phyloP scores from a whole-genome alignment of 2,329 filamentous ascomycete species.

The Xylariaceae sp. region DNA sequence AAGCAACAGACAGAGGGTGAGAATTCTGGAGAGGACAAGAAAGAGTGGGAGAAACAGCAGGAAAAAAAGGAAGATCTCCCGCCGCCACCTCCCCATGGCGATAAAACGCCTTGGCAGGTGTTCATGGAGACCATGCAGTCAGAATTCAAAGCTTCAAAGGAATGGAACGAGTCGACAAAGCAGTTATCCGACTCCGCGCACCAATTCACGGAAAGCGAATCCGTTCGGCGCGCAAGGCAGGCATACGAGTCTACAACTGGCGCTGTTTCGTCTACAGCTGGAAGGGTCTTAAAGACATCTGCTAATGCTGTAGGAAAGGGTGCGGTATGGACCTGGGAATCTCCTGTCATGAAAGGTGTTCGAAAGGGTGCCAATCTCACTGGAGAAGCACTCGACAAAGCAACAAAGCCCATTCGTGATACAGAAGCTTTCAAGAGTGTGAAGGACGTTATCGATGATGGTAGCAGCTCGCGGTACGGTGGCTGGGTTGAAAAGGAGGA shows the following conservation, averaged over 20 bases:
- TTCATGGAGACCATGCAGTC: slow-evolving; percentile 93
- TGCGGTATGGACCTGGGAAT: slow-evolving; percentile 97
- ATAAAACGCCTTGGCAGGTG: slow-evolving; percentile 98
- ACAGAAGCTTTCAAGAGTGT: slow-evolving; percentile 94
- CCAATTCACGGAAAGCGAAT: slow-evolving; percentile 89
- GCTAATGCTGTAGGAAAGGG: slow-evolving; percentile 84
- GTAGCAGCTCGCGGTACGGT: slow-evolving; percentile 90
- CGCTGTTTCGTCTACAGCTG: slow-evolving; percentile 72
- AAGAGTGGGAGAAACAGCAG: slow-evolving; percentile 55
- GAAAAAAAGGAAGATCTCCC: slow-evolving; percentile 66
- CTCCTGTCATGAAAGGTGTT: slow-evolving; percentile 84
- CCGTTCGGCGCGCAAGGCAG: slow-evolving; percentile 76
- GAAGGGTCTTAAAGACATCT: slow-evolving; percentile 77
- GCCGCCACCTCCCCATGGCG: slow-evolving; percentile 91
- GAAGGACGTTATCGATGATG: slow-evolving; percentile 94
- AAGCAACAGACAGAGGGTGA: slow-evolving; percentile 44
- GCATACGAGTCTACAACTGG: slow-evolving; percentile 85
- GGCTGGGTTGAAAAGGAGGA: slow-evolving; percentile 98
- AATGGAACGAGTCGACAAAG: slow-evolving; percentile 99
- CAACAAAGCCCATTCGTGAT: slow-evolving; percentile 88
- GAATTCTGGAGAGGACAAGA: slow-evolving; percentile 44
- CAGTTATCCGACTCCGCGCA: slow-evolving; percentile 84
- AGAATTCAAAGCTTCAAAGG: slow-evolving; percentile 95
- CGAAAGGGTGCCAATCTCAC: slow-evolving; percentile 82
- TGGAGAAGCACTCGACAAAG: slow-evolving; percentile 83